Evolutionary conservation across 2,329 filamentous ascomycete species (phyloP).

Genomic region (Hortaea sp.): DNA sequence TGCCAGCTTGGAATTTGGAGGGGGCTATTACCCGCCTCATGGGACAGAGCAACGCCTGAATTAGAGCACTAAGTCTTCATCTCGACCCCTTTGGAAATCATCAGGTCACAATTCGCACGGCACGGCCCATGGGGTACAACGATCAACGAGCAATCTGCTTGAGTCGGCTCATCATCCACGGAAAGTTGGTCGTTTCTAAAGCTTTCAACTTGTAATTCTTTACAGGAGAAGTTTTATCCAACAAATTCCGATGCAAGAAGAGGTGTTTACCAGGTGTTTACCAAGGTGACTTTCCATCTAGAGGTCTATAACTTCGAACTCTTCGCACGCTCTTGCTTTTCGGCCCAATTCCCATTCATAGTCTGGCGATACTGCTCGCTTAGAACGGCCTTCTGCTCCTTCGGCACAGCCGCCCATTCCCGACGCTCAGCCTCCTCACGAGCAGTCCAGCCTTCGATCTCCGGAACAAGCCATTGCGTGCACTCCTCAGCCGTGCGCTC

Average conservation of each 20-base stretch:
- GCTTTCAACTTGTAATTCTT: no score
- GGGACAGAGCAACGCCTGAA: slow-evolving; percentile 29
- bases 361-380: slow-evolving; percentile 17
- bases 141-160: no score
- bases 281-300: background rate
- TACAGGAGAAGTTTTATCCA: no score
- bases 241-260: no score
- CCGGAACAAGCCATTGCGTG: slow-evolving; percentile 27
- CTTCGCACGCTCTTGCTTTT: background rate
- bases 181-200: no score
- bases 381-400: slow-evolving; percentile 18
- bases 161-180: no score
- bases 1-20: slow-evolving; percentile 41
- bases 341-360: slow-evolving; percentile 14
- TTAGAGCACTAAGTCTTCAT: slow-evolving; percentile 4
- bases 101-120: no score
- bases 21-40: slow-evolving; percentile 35
- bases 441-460: slow-evolving; percentile 24
- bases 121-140: no score
- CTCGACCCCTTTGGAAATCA: no score
- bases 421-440: slow-evolving; percentile 17
- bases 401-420: slow-evolving; percentile 20
- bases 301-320: background rate
- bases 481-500: slow-evolving; percentile 50
- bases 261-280: no score